Conservation (phyloP, 768 basidiomycete species). For the Trametes punicea region DNA sequence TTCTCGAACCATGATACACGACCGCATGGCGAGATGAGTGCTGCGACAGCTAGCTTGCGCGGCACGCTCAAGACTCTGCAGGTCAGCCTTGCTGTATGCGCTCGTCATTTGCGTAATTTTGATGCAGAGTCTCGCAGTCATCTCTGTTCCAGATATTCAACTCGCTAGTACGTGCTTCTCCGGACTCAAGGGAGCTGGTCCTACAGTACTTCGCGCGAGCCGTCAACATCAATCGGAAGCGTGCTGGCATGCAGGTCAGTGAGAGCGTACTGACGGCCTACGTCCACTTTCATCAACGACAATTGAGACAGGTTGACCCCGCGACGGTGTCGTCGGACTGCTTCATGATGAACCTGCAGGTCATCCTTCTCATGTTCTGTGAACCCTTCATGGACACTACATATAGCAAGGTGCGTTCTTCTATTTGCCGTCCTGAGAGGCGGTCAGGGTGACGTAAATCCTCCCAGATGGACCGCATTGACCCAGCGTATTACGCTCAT, state of each 20-base stretch:
- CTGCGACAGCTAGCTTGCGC: conserved; percentile 82
- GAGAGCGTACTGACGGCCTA: neutral
- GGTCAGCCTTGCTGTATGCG: conserved; percentile 42
- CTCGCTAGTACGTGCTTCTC: conserved; percentile 77
- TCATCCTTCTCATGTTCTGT: conserved; percentile 78
- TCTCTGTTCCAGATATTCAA: conserved; percentile 89
- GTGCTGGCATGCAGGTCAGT: conserved; percentile 85
- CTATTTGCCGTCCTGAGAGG: neutral
- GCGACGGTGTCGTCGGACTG: conserved; percentile 86
- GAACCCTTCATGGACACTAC: conserved; percentile 94
- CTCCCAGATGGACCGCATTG: conserved; percentile 83
- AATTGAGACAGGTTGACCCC: conserved; percentile 63
- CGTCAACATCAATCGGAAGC: conserved; percentile 72
- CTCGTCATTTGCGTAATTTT: neutral
- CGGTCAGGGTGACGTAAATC: neutral
- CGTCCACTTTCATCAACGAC: neutral
- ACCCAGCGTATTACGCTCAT: conserved; percentile 73
- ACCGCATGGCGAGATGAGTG: conserved; percentile 68
- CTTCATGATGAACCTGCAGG: conserved; percentile 89
- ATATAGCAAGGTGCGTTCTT: conserved; percentile 68
- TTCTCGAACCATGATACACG: conserved; percentile 86
- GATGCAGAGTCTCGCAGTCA: conserved; percentile 33
- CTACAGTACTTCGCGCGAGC: conserved; percentile 78
- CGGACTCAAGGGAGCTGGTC: conserved; percentile 76
- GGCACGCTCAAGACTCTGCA: conserved; percentile 83